phyloP scores from a whole-genome alignment of 2,329 filamentous ascomycete genomes.

The Waltergamsia citrina region DNA sequence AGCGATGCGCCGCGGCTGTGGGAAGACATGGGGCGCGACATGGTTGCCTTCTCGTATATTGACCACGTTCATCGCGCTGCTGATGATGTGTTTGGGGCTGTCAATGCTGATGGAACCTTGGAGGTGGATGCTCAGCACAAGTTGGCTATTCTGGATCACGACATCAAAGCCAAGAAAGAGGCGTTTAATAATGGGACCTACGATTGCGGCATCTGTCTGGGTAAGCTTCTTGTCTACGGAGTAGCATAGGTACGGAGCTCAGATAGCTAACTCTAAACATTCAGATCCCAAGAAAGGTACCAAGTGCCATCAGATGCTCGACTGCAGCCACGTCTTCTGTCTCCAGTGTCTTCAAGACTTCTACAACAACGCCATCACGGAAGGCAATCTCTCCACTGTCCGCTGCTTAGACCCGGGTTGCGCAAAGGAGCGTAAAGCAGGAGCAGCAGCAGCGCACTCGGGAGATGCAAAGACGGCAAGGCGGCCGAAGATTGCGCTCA shows the following conservation, averaged over 20 bases:
- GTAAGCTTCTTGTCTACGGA: no score
- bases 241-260: no score
- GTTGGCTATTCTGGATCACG: slow-evolving; percentile 67
- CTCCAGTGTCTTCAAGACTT: slow-evolving; percentile 79
- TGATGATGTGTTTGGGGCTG: slow-evolving; percentile 51
- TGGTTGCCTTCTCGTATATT: slow-evolving; percentile 53
- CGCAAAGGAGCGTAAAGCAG: slow-evolving; percentile 46
- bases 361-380: slow-evolving; percentile 78
- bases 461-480: slow-evolving; percentile 19
- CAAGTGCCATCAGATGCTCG: slow-evolving; percentile 70
- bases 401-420: slow-evolving; percentile 76
- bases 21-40: slow-evolving; percentile 51
- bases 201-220: slow-evolving; percentile 76
- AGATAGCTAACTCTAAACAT: background rate
- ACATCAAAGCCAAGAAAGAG: slow-evolving; percentile 62
- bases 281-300: slow-evolving; percentile 87
- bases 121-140: slow-evolving; percentile 49
- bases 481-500: slow-evolving; percentile 60
- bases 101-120: slow-evolving; percentile 35
- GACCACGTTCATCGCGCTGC: slow-evolving; percentile 51
- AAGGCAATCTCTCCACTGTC: slow-evolving; percentile 72
- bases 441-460: no score
- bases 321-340: slow-evolving; percentile 90
- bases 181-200: slow-evolving; percentile 80
- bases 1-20: slow-evolving; percentile 43